Percentiles rank a stretch among this genome's conserved stretches.
Conservation (phyloP, 371 early-diverging fungal genomes). For the Mucor piriformis region DNA sequence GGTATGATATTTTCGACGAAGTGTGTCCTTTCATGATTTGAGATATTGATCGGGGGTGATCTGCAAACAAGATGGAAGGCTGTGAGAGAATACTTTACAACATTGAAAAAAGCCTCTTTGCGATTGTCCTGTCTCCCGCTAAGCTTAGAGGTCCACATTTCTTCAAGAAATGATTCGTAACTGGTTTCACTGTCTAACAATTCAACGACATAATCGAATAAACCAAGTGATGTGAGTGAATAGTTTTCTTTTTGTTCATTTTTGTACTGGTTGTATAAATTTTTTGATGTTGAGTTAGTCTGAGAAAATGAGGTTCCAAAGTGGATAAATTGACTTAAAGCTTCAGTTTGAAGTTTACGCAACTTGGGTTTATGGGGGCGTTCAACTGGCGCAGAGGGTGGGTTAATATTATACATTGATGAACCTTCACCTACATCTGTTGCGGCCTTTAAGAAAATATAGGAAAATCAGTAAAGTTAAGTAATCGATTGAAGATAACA, state of each 20-base stretch:
- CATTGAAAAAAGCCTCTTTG: slow-evolving; percentile 11
- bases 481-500: slow-evolving; percentile 5
- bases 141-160: slow-evolving; percentile 15
- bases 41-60: slow-evolving; percentile 3
- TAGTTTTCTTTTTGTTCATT: slow-evolving; percentile 13
- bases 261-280: slow-evolving; percentile 13
- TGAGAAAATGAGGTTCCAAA: slow-evolving; percentile 19
- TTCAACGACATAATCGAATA: slow-evolving; percentile 8
- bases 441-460: slow-evolving; percentile 10
- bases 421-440: slow-evolving; percentile 11
- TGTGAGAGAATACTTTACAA: slow-evolving; percentile 16
- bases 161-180: slow-evolving; percentile 13
- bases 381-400: slow-evolving; percentile 17
- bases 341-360: slow-evolving; percentile 19
- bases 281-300: slow-evolving; percentile 9
- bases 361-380: slow-evolving; percentile 20
- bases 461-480: slow-evolving; percentile 6
- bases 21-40: slow-evolving; percentile 21
- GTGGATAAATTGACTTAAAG: slow-evolving; percentile 7
- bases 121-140: neutral
- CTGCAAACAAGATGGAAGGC: slow-evolving; percentile 20
- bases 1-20: slow-evolving; percentile 18
- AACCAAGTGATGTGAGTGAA: slow-evolving; percentile 14
- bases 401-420: slow-evolving; percentile 8
- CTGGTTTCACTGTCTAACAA: slow-evolving; percentile 15